These are phyloP conservation scores for Chenopodium album DNA, from an alignment of 148 eudicot species.

Conservation along the genomic window DNA sequence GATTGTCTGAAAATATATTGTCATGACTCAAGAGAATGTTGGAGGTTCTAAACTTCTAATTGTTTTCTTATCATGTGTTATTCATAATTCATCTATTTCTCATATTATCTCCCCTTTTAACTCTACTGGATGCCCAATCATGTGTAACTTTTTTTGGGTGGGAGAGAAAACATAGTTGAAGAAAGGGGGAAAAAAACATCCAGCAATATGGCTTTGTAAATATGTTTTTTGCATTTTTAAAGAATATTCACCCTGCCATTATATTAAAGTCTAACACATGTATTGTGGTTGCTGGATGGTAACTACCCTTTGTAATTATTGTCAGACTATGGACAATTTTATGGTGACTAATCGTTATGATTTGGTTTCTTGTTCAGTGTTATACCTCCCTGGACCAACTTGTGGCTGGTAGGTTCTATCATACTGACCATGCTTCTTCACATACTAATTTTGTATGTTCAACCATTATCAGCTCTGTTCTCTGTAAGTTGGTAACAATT, in stretches of 20 bases:
- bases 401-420: constrained; percentile 95
- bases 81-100: not conserved
- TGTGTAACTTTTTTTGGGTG: no score
- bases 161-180: no score
- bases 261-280: no score
- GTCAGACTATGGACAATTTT: not conserved
- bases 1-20: not conserved
- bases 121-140: not conserved
- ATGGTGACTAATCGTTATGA: constrained; percentile 15
- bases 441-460: constrained; percentile 80
- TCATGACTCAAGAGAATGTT: not conserved
- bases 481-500: constrained; percentile 59
- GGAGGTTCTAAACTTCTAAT: not conserved
- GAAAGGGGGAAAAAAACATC: no score
- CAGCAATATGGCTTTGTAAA: not conserved
- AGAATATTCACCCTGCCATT: not conserved
- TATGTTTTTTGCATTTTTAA: not conserved
- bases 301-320: not conserved
- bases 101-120: not conserved
- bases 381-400: constrained; percentile 93
- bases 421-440: constrained; percentile 89
- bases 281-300: not conserved
- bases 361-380: constrained; percentile 45
- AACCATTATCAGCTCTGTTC: constrained; percentile 80
- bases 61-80: not conserved